Evolutionary conservation across 306 rosid genomes (phyloP), one percentile per base, ranked within the genome.

Genomic region (Oxytropis ochrocephala): DNA sequence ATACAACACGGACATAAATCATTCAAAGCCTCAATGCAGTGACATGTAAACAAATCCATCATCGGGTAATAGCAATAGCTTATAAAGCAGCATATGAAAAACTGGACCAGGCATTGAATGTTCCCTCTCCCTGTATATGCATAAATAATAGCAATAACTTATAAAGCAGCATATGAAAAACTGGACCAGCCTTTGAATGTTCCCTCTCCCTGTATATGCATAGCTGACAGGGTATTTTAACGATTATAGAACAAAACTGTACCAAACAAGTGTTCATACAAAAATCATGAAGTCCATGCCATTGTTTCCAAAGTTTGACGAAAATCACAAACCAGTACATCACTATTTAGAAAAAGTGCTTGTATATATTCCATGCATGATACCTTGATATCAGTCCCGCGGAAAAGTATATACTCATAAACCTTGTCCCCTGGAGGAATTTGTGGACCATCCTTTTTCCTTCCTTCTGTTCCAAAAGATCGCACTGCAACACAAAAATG

Each of bases 371-470:
- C 24, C 47, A n/a, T 43, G 59, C 9, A 14, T 10, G 7, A 73
- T 90, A 91, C 97, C 97, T 90, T 94, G 70, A 94, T 90, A 79
- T 90, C 98, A 70, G 91, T 85, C 67, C 98, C 97, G 0, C 98
- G 94, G 69, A 93, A 93, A 44, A 93, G 85, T 77, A 93, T 93
- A 61, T 88, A 90, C 84, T 90, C 97, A 62, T 88, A 94, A 36
- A 94, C 85, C 81, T 85, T 85, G 79, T 90, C 98, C 29, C 94
- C 81, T 2, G 97, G 89, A 19, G 90, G 94, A 72, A 94, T 80
- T 78, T 90, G 97, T 12, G 70, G 92, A 47, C 98, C 98, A 67
- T 94, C 98, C 67, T 88, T 88, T 75, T 94, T 94, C 75, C 98
- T 84, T 65, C 98, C 98, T 81, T 94, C 98, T 6, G 98, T 90